These are phyloP conservation scores for Clathrus columnatus DNA, from an alignment of 768 basidiomycete species.

Conservation along the genomic window DNA sequence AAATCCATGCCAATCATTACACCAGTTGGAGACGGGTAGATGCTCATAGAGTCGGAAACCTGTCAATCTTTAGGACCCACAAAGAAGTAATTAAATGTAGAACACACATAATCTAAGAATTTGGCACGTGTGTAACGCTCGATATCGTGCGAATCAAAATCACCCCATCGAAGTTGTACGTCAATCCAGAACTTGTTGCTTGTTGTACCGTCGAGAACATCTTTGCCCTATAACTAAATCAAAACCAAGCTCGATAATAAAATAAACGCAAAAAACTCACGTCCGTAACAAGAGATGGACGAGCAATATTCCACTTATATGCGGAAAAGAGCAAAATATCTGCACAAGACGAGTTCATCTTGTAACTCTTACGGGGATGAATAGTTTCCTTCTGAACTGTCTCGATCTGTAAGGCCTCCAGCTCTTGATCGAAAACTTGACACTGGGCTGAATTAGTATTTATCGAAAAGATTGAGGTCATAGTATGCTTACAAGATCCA, in stretches of 20 bases:
- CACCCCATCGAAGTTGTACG: conserved; percentile 92
- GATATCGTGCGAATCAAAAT: conserved; percentile 98
- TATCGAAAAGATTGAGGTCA: neutral
- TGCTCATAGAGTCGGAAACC: conserved; percentile 96
- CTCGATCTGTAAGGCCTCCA: conserved; percentile 97
- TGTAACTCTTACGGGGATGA: conserved; percentile 99
- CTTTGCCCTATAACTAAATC: conserved; percentile 60
- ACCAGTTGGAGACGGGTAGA: conserved; percentile 98
- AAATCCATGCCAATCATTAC: conserved; percentile 98
- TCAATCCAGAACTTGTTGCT: conserved; percentile 99
- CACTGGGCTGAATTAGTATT: conserved; percentile 38
- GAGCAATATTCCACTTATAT: conserved; percentile 96
- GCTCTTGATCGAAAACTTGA: conserved; percentile 98
- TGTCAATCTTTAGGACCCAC: conserved; percentile 20
- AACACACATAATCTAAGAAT: conserved; percentile 89
- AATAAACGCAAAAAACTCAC: conserved; percentile 32
- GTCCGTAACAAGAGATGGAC: conserved; percentile 92
- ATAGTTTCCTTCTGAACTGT: conserved; percentile 99
- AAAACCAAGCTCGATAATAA: conserved; percentile 11
- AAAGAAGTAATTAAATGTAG: neutral
- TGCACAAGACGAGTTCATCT: conserved; percentile 96
- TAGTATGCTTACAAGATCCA: conserved; percentile 58
- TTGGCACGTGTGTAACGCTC: conserved; percentile 98
- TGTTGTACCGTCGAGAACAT: conserved; percentile 94
- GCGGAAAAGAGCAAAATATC: conserved; percentile 97